These are phyloP conservation scores for Carex littledalei DNA, from an alignment of 176 grass and related monocot genomes.

Conservation along the genomic window DNA sequence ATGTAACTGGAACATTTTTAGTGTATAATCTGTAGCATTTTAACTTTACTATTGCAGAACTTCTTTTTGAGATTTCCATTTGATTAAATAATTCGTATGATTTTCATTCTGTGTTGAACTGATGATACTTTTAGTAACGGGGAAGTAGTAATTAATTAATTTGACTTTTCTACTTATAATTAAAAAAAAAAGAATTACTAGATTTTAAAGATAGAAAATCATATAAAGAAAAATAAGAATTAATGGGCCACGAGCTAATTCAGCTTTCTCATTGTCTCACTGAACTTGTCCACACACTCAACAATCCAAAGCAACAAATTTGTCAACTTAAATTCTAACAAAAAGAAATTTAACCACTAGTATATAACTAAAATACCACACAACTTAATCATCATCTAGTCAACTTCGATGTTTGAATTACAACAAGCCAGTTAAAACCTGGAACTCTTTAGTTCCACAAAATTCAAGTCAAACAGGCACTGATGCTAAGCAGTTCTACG, in stretches of 20 bases:
- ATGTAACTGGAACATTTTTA: not conserved
- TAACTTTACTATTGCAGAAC: not conserved
- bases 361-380: not conserved
- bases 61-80: not conserved
- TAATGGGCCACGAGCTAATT: not conserved
- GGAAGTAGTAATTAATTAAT: not conserved
- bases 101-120: not conserved
- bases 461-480: not conserved
- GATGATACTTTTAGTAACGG: not conserved
- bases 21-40: not conserved
- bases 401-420: not conserved
- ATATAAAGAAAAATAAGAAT: not conserved
- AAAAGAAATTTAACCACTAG: not conserved
- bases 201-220: not conserved
- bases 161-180: not conserved
- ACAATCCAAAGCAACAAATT: not conserved
- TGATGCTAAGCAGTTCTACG: not conserved
- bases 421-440: not conserved
- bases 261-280: not conserved
- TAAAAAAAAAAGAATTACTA: not conserved
- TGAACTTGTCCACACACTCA: not conserved
- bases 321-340: not conserved
- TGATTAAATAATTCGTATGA: not conserved
- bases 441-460: not conserved
- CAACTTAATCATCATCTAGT: not conserved